Evolutionary conservation across 2,329 filamentous ascomycete species (phyloP), one percentile per base, ranked within the genome.

Genomic region (Cytospora schulzeri): DNA sequence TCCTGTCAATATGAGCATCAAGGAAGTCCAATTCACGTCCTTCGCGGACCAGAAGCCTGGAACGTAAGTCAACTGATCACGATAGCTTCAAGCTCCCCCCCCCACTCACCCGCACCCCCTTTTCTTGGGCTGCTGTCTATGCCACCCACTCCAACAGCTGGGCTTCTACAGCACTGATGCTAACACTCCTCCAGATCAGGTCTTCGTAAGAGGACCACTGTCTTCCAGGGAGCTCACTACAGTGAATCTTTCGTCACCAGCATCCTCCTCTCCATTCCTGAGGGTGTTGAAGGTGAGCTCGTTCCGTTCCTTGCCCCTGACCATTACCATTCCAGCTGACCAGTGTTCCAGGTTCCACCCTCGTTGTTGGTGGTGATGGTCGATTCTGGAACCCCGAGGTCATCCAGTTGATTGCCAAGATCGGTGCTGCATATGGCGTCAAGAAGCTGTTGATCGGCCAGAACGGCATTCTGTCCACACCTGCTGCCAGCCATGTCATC

Each of bases 391-490:
- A 99, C 81, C 91, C 93, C 54, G 94, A 98, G 78, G 94, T 96
- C 67, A 91, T 96, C 71, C 94, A 98, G 81, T 80, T 96, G 79
- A 98, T 98, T 77, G 94, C 94, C 72, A 97, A 97, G 85, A 98
- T 99, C 74, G 90, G 93, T 77, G 91, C 92, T 71, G 95, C 93
- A 61, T 98, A 99, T 76, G 95, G 95, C 68, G 95, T 98, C 76
- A 98, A 97, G 91, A 99, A 98, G 88, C 88, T 99, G 63, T 79
- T 99, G 75, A 91, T 99, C 80, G 95, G 95, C 67, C 93, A 97
- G 79, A 85, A 97, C 78, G 95, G 95, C 77, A 98, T 99, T 75
- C 85, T 99, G 74, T 97, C 93, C 71, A 99, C 95, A 29, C 95
- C 95, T 1, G 95, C 95, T 69, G 94, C 95, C 71, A 97, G 92